These are phyloP conservation scores for Arachis stenosperma DNA, from an alignment of 306 rosid genomes.

Conservation along the genomic window DNA sequence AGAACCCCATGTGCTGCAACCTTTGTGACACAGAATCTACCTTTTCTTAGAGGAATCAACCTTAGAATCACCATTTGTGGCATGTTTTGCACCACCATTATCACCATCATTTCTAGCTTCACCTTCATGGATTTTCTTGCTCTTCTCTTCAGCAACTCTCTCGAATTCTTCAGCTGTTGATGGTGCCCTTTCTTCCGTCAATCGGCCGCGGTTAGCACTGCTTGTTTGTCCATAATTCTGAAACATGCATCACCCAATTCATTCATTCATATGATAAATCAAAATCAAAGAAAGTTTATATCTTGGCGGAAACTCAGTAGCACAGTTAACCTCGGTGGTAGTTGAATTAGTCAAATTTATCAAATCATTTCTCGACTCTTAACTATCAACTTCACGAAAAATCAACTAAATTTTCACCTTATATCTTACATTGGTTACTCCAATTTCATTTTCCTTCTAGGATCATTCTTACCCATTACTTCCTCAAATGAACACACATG, in stretches of 20 bases:
- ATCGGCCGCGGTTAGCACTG: constrained; percentile 35
- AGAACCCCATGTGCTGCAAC: constrained; percentile 7
- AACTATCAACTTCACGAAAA: too few species aligned
- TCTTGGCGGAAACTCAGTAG: background rate
- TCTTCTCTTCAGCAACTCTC: constrained; percentile 51
- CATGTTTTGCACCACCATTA: constrained; percentile 26
- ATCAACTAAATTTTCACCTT: too few species aligned
- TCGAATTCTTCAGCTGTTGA: constrained; percentile 52
- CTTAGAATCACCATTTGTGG: constrained; percentile 29
- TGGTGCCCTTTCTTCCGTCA: constrained; percentile 50
- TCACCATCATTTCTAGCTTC: constrained; percentile 4
- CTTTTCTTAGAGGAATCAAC: constrained; percentile 15
- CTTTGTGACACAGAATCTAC: background rate
- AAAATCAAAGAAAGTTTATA: background rate
- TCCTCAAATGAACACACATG: background rate
- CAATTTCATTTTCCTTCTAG: too few species aligned
- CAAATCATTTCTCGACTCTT: too few species aligned
- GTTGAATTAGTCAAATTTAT: too few species aligned
- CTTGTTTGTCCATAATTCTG: constrained; percentile 41
- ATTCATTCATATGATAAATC: background rate
- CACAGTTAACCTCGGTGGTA: too few species aligned
- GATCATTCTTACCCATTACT: background rate
- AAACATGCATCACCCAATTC: background rate
- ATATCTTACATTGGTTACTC: too few species aligned
- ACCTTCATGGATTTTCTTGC: constrained; percentile 33